phyloP scores from a whole-genome alignment of 495 filamentous ascomycete genomes.

The Hypoxylon perforatum region DNA sequence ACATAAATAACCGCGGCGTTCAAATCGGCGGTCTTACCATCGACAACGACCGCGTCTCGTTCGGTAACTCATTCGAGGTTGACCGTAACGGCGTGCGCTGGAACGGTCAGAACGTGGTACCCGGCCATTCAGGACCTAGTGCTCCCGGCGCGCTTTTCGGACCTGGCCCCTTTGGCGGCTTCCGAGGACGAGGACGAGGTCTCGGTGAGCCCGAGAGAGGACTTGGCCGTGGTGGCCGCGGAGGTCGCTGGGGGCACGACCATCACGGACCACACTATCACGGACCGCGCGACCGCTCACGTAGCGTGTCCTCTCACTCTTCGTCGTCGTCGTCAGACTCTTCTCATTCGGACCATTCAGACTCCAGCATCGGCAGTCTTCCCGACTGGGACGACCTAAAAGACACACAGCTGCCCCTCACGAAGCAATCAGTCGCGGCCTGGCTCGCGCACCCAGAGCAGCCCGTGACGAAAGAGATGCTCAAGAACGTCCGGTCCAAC shows the following conservation, averaged over 20 bases:
- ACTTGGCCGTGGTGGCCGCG: slow-evolving; percentile 25
- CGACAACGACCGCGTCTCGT: slow-evolving; percentile 51
- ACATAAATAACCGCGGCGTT: slow-evolving; percentile 36
- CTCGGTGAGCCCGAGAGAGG: slow-evolving; percentile 29
- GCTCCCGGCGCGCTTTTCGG: slow-evolving; percentile 4
- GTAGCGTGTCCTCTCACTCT: slow-evolving; percentile 26
- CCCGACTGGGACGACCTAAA: slow-evolving; percentile 58
- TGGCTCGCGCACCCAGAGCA: slow-evolving; percentile 59
- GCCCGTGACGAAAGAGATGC: slow-evolving; percentile 53
- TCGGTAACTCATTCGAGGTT: slow-evolving; percentile 53
- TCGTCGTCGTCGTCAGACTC: slow-evolving; percentile 40
- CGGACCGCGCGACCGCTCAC: slow-evolving; percentile 25
- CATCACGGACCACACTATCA: background rate
- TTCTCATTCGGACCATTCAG: slow-evolving; percentile 40
- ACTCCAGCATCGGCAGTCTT: slow-evolving; percentile 56
- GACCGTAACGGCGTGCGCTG: slow-evolving; percentile 55
- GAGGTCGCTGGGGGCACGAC: slow-evolving; percentile 10
- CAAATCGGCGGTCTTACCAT: slow-evolving; percentile 49
- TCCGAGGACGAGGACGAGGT: slow-evolving; percentile 1
- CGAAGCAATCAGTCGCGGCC: slow-evolving; percentile 47
- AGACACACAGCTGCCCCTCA: slow-evolving; percentile 53
- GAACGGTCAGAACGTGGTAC: slow-evolving; percentile 13
- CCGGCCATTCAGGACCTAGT: background rate
- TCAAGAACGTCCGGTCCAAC: slow-evolving; percentile 49
- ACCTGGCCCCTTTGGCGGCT: background rate